phyloP scores from a whole-genome alignment of 805 yeast species.

The Barnettozyma botsteinii region DNA sequence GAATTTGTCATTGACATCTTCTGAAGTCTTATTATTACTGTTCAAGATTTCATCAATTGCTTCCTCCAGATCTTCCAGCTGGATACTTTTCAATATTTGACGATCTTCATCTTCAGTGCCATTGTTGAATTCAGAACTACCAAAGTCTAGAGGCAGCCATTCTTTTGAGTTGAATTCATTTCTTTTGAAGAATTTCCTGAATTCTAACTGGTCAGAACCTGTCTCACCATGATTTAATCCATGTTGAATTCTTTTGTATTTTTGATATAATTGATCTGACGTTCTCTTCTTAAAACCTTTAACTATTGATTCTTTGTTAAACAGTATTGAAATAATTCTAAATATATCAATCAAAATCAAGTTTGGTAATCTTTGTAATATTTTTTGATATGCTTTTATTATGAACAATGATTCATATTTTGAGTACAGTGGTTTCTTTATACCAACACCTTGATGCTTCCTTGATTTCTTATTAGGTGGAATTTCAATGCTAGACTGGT shows the following conservation, averaged over 20 bases:
- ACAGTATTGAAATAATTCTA: conserved; percentile 19
- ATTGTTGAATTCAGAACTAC: conserved; percentile 9
- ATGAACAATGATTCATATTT: conserved; percentile 23
- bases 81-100: conserved; percentile 11
- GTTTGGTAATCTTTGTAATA: conserved; percentile 17
- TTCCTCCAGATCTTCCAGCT: conserved; percentile 14
- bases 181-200: conserved; percentile 15
- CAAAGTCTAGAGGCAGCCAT: conserved; percentile 20
- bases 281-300: conserved; percentile 24
- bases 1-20: not conserved
- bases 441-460: conserved; percentile 24
- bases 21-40: conserved; percentile 5
- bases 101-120: conserved; percentile 4
- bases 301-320: conserved; percentile 19
- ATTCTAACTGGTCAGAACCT: conserved; percentile 13
- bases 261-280: conserved; percentile 25
- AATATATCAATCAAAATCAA: conserved; percentile 21
- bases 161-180: conserved; percentile 19
- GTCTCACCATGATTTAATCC: conserved; percentile 23
- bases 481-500: conserved; percentile 2
- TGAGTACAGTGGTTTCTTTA: conserved; percentile 24
- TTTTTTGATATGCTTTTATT: conserved; percentile 19
- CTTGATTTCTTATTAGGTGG: conserved; percentile 17
- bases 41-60: conserved; percentile 15
- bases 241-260: conserved; percentile 24